Base-by-base conservation (phyloP, 2,329 filamentous ascomycete species). In the Cladosporium sp. region DNA sequence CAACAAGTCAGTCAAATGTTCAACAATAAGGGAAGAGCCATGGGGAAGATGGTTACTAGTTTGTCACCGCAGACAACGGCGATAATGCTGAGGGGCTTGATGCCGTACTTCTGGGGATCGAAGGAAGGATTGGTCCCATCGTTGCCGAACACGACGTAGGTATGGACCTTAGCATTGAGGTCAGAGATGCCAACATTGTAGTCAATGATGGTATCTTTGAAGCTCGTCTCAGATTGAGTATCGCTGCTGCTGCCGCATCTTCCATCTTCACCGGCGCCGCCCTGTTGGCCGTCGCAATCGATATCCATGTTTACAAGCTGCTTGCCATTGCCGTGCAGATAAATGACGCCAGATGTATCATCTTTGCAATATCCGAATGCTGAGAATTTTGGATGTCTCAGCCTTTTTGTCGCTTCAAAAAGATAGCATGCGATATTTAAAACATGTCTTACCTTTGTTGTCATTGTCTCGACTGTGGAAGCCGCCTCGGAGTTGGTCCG, bases 131-230 rank as follows among this genome's bases (percentile, higher is more conserved):
- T 42, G 56, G 52, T 70, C 61, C 71, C 76, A 3, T 71, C 66
- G 65, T 83, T 83, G 7, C 80, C 80, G 48, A 83, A 77, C 13
- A 83, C 80, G 6, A 83, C 76, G 58, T 81, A 83, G 0, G 78
- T 73, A 60, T 82, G 79, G 3, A 77, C 68, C 53, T 80, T 78
- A n/a, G 80, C 74, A 61, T 82, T 74, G 3, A 83, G 70, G 51
- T 82, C 79, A 0, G 65, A 64, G 40, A 77, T 71, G 1, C 70
- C 72, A 28, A 58, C 45, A 4, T 58, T 53, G 51, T 60, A 60
- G 44, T 40, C 22, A 22, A 36, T 20, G n/a, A 58, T 42, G 19
- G 22, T 36, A 25, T 58, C 36, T 34, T 49, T 45, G 66, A 83
- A 83, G 0, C 78, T 73, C 1, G 82, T 83, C 57, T 75, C 63